Evolutionary conservation across 176 grass and related monocot genomes (phyloP).

Genomic region (Oryza glumipatula): DNA sequence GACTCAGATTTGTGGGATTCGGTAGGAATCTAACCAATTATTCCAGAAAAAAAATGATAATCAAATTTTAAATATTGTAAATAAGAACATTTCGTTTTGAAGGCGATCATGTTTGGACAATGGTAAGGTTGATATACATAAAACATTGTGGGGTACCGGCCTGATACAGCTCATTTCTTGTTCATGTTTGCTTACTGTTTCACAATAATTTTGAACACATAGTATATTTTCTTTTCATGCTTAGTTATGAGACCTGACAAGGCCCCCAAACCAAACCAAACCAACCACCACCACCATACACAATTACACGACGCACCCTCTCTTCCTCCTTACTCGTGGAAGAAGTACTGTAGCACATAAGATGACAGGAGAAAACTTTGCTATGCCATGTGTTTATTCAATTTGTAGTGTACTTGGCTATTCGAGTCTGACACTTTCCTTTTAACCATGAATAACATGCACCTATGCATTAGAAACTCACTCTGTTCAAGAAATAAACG

Average conservation of each 20-base stretch:
- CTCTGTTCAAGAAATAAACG: background rate
- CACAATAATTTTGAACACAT: background rate
- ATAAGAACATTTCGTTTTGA: background rate
- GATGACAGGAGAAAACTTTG: background rate
- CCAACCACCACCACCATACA: too few relatives aligned
- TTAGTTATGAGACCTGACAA: background rate
- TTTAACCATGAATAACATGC: slow-evolving; percentile 20
- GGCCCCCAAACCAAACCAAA: background rate
- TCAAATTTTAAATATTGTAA: slow-evolving; percentile 3
- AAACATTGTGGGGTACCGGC: background rate
- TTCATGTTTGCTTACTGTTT: background rate
- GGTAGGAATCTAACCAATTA: background rate
- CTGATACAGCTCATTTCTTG: background rate
- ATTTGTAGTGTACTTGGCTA: background rate
- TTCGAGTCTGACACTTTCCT: background rate
- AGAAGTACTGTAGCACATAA: background rate
- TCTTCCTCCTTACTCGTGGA: background rate
- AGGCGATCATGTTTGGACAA: background rate
- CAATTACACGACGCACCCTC: too few relatives aligned
- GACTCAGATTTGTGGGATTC: background rate
- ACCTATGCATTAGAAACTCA: background rate
- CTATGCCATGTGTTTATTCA: background rate
- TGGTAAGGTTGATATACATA: background rate
- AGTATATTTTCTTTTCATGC: background rate
- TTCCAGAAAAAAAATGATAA: background rate